These are phyloP conservation scores for Hymenoscyphus albidus DNA, from an alignment of 2,329 filamentous ascomycete genomes.

Conservation along the genomic window DNA sequence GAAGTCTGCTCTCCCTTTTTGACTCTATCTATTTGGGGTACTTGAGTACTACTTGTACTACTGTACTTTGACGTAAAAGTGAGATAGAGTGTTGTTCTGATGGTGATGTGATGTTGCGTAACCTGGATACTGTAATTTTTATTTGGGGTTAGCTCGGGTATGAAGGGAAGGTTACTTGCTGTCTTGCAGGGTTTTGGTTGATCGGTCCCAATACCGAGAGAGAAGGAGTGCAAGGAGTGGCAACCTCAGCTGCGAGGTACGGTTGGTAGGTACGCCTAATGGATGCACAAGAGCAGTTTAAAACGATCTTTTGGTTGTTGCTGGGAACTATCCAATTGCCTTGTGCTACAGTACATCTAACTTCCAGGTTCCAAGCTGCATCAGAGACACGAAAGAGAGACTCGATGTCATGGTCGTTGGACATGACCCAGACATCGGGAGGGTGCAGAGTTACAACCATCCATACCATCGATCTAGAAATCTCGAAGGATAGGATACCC, in stretches of 20 bases:
- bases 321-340: neutral
- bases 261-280: neutral
- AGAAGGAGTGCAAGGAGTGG: neutral
- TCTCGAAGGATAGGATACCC: neutral
- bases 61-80: no score
- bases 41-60: no score
- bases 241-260: neutral
- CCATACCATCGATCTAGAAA: neutral
- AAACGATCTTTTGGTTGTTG: slow-evolving; percentile 2
- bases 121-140: no score
- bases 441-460: neutral
- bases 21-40: no score
- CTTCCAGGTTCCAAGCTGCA: neutral
- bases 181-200: no score
- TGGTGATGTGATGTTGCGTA: no score
- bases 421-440: neutral
- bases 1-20: no score
- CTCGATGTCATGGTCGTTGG: neutral
- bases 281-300: neutral
- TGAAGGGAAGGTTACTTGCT: no score
- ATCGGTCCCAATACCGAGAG: no score
- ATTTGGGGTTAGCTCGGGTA: no score
- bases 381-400: neutral
- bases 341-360: neutral
- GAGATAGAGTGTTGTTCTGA: no score